Base-by-base conservation (phyloP, 2,329 filamentous ascomycete species). In the Pseudogymnoascus sp. region DNA sequence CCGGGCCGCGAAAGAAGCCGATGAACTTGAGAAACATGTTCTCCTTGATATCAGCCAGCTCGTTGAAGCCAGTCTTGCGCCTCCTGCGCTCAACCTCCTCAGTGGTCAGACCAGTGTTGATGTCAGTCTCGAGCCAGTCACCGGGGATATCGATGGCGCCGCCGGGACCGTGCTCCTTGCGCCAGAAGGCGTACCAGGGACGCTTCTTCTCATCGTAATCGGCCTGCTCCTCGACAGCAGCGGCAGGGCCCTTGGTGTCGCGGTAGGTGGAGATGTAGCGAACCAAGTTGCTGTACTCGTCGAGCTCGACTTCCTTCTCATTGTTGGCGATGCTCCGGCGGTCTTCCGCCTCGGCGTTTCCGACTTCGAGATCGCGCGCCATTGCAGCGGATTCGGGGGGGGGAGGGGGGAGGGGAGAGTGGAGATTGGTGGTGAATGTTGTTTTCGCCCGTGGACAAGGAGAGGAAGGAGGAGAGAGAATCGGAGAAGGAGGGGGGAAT, bases 21-120 rank as follows among this genome's bases (percentile, higher is more conserved):
- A 90, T 76, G 78, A 90, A 90, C 78, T 90, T 87, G 72, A 87
- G 74, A 74, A 89, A 81, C 78, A 89, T 78, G 78, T 89, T 90
- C 77, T 87, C 85, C 80, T 89, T 89, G 78, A 90, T 87, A 33
- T 86, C 84, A 31, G 81, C 79, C 73, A 90, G 79, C 74, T 90
- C 87, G 78, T 90, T 90, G 78, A 76, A 89, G 64, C 87, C 87
- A 67, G 79, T 80, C 69, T 81, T 81, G 77, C 84, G 88, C 68
- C 87, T 80, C 69, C 87, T 83, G 60, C 71, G 70, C 70, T 89
- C 87, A 61, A 88, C 82, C 64, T 88, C 84, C 64, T 72, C 66
- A 61, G 74, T 72, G 64, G 77, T 78, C 63, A 90, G 79, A 81
- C 87, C 87, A 63, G 80, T 73, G 72, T 80, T 80, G 73, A 89